A percentile compares a stretch with the other conserved stretches of the same genome.
phyloP scores from a whole-genome alignment of 495 filamentous ascomycete species.

The Hypoxylon lienhwacheense region DNA sequence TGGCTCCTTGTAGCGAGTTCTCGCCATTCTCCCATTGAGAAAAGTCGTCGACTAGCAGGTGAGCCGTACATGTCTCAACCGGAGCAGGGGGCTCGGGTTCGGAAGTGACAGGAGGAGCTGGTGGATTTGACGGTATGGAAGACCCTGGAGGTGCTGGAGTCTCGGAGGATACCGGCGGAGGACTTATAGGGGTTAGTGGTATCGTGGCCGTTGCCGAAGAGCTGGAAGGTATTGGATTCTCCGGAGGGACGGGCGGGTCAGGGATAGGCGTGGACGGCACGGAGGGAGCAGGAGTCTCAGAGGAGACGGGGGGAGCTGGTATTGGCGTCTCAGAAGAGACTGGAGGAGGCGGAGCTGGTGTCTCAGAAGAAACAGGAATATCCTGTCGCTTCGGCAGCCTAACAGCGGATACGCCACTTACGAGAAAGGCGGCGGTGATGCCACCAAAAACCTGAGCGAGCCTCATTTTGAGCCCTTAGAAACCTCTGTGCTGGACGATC shows the following conservation, averaged over 20 bases:
- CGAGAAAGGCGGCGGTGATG: slow-evolving; percentile 33
- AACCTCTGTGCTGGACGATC: slow-evolving; percentile 25
- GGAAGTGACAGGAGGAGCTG: not conserved
- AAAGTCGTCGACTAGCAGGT: slow-evolving; percentile 62
- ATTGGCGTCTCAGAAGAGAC: not conserved
- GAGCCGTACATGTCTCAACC: slow-evolving; percentile 49
- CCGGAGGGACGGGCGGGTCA: slow-evolving; percentile 2
- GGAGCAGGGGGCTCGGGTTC: slow-evolving; percentile 15
- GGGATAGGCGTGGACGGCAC: not conserved
- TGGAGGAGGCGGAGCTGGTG: not conserved
- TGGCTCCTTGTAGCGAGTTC: slow-evolving; percentile 52
- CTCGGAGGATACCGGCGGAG: not conserved
- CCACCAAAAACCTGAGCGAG: slow-evolving; percentile 28
- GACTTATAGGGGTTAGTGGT: not conserved
- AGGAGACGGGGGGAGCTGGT: slow-evolving; percentile 2
- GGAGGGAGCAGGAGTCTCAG: not conserved
- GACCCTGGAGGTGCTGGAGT: not conserved
- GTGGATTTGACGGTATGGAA: not conserved
- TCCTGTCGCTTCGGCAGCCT: slow-evolving; percentile 25
- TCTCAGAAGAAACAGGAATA: slow-evolving; percentile 4
- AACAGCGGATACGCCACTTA: slow-evolving; percentile 26
- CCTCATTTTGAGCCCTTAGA: slow-evolving; percentile 30
- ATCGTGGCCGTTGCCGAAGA: not conserved
- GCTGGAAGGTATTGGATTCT: not conserved
- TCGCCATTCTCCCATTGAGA: slow-evolving; percentile 52